Conservation (phyloP, 1,139 yeast genomes). For the Candida albicans region DNA sequence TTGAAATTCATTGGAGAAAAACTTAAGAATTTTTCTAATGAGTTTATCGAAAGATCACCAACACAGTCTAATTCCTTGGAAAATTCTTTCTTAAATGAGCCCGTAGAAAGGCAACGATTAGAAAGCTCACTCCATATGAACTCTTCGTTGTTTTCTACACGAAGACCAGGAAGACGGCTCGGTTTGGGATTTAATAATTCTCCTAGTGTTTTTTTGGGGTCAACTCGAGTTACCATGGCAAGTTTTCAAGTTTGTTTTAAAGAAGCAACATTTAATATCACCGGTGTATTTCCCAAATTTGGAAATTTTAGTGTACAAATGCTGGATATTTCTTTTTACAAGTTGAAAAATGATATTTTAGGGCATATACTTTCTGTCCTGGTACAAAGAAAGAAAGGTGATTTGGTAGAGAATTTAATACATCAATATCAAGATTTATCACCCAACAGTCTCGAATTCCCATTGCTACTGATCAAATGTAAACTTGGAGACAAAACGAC, state of each 20-base stretch:
- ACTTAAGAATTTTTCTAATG: slow-evolving; percentile 12
- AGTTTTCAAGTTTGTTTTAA: slow-evolving; percentile 26
- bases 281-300: slow-evolving; percentile 35
- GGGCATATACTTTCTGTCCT: slow-evolving; percentile 27
- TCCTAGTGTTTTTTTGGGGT: slow-evolving; percentile 4
- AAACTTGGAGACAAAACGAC: slow-evolving; percentile 21
- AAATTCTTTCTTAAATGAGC: slow-evolving; percentile 15
- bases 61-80: slow-evolving; percentile 19
- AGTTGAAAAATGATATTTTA: slow-evolving; percentile 32
- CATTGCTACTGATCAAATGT: slow-evolving; percentile 25
- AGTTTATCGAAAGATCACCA: slow-evolving; percentile 23
- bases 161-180: slow-evolving; percentile 9
- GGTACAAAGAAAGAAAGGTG: slow-evolving; percentile 20
- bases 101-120: slow-evolving; percentile 2
- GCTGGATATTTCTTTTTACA: slow-evolving; percentile 27
- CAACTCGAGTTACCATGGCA: slow-evolving; percentile 12
- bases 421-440: slow-evolving; percentile 26
- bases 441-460: slow-evolving; percentile 14
- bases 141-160: slow-evolving; percentile 3
- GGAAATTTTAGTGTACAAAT: slow-evolving; percentile 41
- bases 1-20: slow-evolving; percentile 17
- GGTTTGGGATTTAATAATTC: slow-evolving; percentile 9
- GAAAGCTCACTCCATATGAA: slow-evolving; percentile 9
- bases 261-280: slow-evolving; percentile 25
- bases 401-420: slow-evolving; percentile 28